Evolutionary conservation across 2,329 filamentous ascomycete genomes (phyloP), one percentile per base, ranked within the genome.

Genomic region (Fonsecaea multimorphosa): DNA sequence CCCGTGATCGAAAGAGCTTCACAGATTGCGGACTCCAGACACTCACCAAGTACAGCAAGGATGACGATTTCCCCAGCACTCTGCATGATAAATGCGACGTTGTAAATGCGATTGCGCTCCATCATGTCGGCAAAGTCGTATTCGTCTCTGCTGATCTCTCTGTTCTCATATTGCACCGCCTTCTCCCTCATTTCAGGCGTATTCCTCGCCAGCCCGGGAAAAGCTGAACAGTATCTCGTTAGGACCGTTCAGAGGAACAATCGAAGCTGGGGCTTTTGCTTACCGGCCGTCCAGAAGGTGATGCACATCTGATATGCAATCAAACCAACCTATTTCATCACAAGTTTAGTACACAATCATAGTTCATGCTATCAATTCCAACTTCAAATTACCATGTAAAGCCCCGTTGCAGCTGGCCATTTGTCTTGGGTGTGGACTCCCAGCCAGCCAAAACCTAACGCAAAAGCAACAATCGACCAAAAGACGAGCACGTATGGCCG

Each of bases 281-380:
- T 58, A 58, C 56, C 56, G 0, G 88, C 87, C 0, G 87, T 89
- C 86, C 87, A 90, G 74, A 89, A 90, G 0, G 88, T 90, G 56
- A 90, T 78, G 0, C 86, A 88, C 1, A 88, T 84, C 75, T 90
- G 87, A 70, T 90, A 90, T 0, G 84, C 84, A 68, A 91, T 87
- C 49, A 90, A 68, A 34, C 87, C 88, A 16, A 89, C 83, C n/a
- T n/a, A n/a, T n/a, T n/a, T n/a, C n/a, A n/a, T n/a, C n/a, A n/a
- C n/a, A n/a, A n/a, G n/a, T n/a, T n/a, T n/a, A n/a, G n/a, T n/a
- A n/a, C n/a, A n/a, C n/a, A n/a, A n/a, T n/a, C n/a, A n/a, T n/a
- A n/a, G n/a, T n/a, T n/a, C n/a, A n/a, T n/a, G n/a, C n/a, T n/a
- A n/a, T n/a, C n/a, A n/a, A n/a, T n/a, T n/a, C n/a, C n/a, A n/a